Base-by-base conservation (phyloP, 257 asterid genomes). In the Linderniella brevidens region DNA sequence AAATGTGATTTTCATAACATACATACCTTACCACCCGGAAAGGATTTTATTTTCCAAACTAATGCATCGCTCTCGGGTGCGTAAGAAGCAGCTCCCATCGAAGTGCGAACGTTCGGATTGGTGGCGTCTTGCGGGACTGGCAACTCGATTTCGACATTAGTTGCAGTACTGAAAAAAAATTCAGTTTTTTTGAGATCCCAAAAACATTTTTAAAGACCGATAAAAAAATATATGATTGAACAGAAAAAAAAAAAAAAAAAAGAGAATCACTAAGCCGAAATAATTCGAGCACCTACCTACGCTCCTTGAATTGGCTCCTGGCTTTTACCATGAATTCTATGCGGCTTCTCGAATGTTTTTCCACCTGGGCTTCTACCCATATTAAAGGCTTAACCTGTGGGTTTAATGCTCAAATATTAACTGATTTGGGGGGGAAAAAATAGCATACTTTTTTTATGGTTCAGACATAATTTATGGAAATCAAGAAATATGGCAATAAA, bases 51-150 rank as follows among this genome's bases (percentile, higher is more conserved):
- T 57, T 88, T 88, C 98, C 98, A 88, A 43, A 84, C 65, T 62
- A 88, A 63, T 35, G 98, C 79, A 64, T 88, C 98, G 17, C 52
- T 74, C 66, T 88, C 98, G 48, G 98, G 98, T 20, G 95, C 95
- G 66, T 88, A 88, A 63, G 69, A 19, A 46, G 98, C 88, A 20
- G 94, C 78, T 13, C 98, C 98, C 95, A 88, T 88, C 52, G 98
- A 84, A 40, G 94, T 88, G 55, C 98, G 86, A 29, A 88, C 77
- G 69, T 75, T 80, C 35, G 98, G 95, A 71, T 84, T 88, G 50
- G 95, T 84, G 59, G 95, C 81, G 73, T 84, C 98, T 11, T 90
- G 64, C 50, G 95, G 93, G 55, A 84, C 95, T 10, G 98, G 98
- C 67, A 88, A 56, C 84, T 88, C 92, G 58, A 88, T 84, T 65